Evolutionary conservation across 805 yeast genomes (phyloP), one percentile per base, ranked within the genome.

Genomic region (Spathaspora passalidarum): DNA sequence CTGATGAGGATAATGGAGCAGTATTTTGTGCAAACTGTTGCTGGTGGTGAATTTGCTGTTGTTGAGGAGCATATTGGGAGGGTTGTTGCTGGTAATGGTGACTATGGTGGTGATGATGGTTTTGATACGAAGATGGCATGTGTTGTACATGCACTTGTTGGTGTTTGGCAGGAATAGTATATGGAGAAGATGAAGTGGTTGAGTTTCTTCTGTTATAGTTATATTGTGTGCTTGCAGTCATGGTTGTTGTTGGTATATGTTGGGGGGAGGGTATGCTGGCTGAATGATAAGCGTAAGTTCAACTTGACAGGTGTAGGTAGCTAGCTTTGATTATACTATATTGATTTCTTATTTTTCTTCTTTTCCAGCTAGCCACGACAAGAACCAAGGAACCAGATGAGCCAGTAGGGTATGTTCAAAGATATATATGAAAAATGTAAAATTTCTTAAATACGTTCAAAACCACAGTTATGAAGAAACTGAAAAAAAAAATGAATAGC

Each of bases 121-220:
- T 38, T 16, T 45, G 46, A n/a, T 39, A 39, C 16, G 42, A 39
- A 13, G 42, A n/a, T 49, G 53, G 42, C 48, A n/a, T 19, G 42
- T 48, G 34, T 39, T 29, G 44, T 21, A 44, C 48, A 4, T 50
- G 56, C 29, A 45, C 49, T 14, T 56, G 57, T 21, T 56, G 62
- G 35, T 56, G 61, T 35, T 60, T 60, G 8, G 48, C 42, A 16
- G 67, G 68, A 14, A 63, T 57, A 2, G 65, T 51, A 49, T 65
- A 65, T 22, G 69, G 69, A 13, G 60, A 29, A 29, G 34, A n/a
- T 2, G 63, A 43, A 10, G 60, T 44, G 18, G 29, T 42, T 5
- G 66, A 61, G 35, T 62, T 58, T 32, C 69, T 56, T 49, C 68
- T 53, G 43, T 62, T 59, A 47, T 64, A 63, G 36, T 61, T 59